A percentile compares a stretch with the other conserved stretches of the same genome.
phyloP scores from a whole-genome alignment of 1,284 basidiomycete species.

The Heterobasidion irregulare region DNA sequence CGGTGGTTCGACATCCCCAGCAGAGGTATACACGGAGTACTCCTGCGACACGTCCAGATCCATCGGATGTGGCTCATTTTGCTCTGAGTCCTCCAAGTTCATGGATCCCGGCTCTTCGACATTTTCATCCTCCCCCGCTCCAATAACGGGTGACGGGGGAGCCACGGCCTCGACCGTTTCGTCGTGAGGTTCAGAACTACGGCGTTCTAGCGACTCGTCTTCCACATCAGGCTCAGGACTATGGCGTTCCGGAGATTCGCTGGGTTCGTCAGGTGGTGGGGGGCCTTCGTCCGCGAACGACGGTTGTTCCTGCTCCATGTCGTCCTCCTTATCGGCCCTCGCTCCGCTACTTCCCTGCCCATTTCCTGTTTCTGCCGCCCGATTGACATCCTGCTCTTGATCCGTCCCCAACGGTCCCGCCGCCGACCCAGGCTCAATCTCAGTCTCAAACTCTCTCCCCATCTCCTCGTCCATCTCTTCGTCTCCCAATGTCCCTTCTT shows the following conservation, averaged over 20 bases:
- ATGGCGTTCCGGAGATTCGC: background rate
- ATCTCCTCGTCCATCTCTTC: slow-evolving; percentile 3
- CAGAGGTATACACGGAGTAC: background rate
- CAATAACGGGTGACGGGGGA: background rate
- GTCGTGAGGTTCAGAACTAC: background rate
- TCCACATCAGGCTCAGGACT: background rate
- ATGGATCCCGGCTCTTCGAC: background rate
- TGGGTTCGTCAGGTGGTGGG: background rate
- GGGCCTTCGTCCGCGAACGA: background rate
- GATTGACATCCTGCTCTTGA: background rate
- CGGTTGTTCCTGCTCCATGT: background rate
- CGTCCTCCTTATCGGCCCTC: background rate
- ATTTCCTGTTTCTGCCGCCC: no score
- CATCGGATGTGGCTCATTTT: background rate
- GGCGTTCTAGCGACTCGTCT: background rate
- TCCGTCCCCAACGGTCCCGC: background rate
- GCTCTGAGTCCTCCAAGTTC: background rate
- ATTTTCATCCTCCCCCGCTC: background rate
- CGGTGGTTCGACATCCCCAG: background rate
- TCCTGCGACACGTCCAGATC: background rate
- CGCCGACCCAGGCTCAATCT: background rate
- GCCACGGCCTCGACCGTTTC: background rate
- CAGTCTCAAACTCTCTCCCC: slow-evolving; percentile 9
- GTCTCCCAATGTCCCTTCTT: slow-evolving; percentile 12
- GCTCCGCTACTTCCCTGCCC: background rate